Base-by-base conservation (phyloP, 306 rosid species). In the Mucuna pruriens region DNA sequence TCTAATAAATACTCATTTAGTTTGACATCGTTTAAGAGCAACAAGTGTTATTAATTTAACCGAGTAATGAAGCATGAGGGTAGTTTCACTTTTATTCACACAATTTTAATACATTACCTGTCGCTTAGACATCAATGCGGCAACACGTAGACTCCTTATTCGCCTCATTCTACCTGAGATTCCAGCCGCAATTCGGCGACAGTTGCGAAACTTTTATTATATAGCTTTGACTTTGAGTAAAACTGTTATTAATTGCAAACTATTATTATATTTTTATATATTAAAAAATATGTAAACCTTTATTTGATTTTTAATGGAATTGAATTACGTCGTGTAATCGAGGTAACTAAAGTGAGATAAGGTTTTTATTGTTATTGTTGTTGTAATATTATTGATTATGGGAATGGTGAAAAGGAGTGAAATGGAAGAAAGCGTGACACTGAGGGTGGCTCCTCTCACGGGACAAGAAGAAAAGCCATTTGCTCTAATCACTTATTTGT, bases 401-500 rank as follows among this genome's bases (percentile, higher is more conserved):
- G 25, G 8, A 77, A 64, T 65, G 29, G 67, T 78, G 9, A 67
- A 39, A 46, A 54, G 48, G 44, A 12, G 19, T 36, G 29, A 79
- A 57, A 81, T 83, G 86, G 88, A 89, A 73, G 87, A 76, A 68
- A 61, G 16, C 48, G 9, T 17, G 39, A 84, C 25, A 78, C 31
- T 25, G 83, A 74, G 36, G 31, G 89, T 89, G 25, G 74, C 89
- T 16, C 60, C 55, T 16, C 36, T 8, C 71, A 17, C 49, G 8
- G 84, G 34, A 79, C 74, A 81, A 82, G 77, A 82, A 19, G 20
- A 39, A 40, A 16, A 68, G 60, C 86, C 91, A 19, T 74, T 87
- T 44, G 57, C 77, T 76, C 79, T 92, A 2, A 80, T 90, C 88
- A 87, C 78, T 54, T 39, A 79, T 70, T 75, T 92, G 5, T 94